Percentiles rank a stretch among this genome's conserved stretches.
phyloP scores from a whole-genome alignment of 129 eudicot genomes.

The Flaveria trinervia region DNA sequence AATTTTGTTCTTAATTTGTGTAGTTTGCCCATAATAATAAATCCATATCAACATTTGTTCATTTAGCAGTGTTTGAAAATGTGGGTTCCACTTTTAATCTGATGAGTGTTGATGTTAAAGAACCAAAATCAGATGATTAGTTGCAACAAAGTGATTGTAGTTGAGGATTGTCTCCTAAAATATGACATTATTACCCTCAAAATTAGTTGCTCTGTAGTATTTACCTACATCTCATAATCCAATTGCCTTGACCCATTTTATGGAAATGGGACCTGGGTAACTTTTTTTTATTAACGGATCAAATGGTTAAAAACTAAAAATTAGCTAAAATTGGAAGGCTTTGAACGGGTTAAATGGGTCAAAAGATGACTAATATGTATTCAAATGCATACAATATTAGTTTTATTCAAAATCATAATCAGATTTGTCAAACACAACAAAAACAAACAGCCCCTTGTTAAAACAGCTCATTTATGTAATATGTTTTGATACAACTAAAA shows the following conservation, averaged over 20 bases:
- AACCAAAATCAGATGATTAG: not conserved
- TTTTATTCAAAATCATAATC: too few species aligned
- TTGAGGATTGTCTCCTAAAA: too few species aligned
- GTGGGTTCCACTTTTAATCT: not conserved
- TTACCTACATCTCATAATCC: not conserved
- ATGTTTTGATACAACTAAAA: not conserved
- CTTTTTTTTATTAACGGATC: too few species aligned
- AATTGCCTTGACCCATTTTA: not conserved
- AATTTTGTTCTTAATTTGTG: not conserved
- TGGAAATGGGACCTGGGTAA: too few species aligned
- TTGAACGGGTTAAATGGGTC: too few species aligned
- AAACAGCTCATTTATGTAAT: too few species aligned
- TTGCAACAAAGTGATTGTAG: not conserved
- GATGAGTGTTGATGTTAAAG: not conserved
- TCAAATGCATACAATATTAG: too few species aligned
- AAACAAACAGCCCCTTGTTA: too few species aligned
- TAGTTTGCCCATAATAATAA: not conserved
- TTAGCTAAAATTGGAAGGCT: too few species aligned
- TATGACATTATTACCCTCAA: not conserved
- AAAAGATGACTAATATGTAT: too few species aligned
- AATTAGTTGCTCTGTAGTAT: not conserved
- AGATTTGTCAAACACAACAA: too few species aligned
- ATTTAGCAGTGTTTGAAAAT: not conserved
- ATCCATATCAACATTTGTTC: not conserved
- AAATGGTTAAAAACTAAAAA: too few species aligned